Evolutionary conservation across 768 basidiomycete species (phyloP).

Genomic region (Lactarius akahatsu): DNA sequence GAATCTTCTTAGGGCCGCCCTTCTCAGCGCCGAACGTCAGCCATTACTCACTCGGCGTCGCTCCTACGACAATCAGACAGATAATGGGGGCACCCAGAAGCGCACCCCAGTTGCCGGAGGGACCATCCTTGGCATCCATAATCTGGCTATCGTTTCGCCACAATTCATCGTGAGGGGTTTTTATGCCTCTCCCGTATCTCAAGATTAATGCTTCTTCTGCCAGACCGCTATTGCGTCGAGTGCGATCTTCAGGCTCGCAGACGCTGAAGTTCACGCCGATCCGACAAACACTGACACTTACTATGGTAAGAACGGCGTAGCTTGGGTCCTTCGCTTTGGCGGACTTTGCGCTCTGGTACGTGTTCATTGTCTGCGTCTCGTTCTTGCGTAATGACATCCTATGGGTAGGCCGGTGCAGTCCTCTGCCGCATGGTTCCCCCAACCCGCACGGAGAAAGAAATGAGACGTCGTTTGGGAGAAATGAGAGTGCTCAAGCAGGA

Average conservation of each 20-base stretch:
- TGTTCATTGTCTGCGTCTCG: slow-evolving; percentile 10
- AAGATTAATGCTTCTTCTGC: slow-evolving; percentile 22
- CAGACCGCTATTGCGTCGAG: slow-evolving; percentile 87
- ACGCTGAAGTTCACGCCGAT: slow-evolving; percentile 49
- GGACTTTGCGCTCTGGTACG: slow-evolving; percentile 75
- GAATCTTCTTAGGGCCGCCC: slow-evolving; percentile 35
- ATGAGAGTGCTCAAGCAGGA: slow-evolving; percentile 75
- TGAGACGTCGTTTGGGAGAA: slow-evolving; percentile 75
- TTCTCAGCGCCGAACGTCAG: slow-evolving; percentile 45
- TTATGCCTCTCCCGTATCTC: background rate
- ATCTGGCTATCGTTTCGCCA: slow-evolving; percentile 91
- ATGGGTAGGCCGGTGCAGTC: slow-evolving; percentile 58
- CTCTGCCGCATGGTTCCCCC: slow-evolving; percentile 82
- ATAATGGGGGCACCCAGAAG: slow-evolving; percentile 36
- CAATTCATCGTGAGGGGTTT: slow-evolving; percentile 82
- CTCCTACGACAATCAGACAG: slow-evolving; percentile 51
- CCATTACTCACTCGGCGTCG: slow-evolving; percentile 62
- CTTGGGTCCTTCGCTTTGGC: slow-evolving; percentile 92
- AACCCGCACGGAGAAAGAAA: slow-evolving; percentile 89
- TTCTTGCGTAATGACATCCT: background rate
- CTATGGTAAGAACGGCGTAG: slow-evolving; percentile 84
- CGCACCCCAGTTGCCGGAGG: slow-evolving; percentile 71
- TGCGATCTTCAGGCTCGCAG: slow-evolving; percentile 79
- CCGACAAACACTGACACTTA: slow-evolving; percentile 55
- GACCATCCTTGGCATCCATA: slow-evolving; percentile 92